Conservation (phyloP, 2,329 filamentous ascomycete species). For the Neopestalotiopsis sp. region DNA sequence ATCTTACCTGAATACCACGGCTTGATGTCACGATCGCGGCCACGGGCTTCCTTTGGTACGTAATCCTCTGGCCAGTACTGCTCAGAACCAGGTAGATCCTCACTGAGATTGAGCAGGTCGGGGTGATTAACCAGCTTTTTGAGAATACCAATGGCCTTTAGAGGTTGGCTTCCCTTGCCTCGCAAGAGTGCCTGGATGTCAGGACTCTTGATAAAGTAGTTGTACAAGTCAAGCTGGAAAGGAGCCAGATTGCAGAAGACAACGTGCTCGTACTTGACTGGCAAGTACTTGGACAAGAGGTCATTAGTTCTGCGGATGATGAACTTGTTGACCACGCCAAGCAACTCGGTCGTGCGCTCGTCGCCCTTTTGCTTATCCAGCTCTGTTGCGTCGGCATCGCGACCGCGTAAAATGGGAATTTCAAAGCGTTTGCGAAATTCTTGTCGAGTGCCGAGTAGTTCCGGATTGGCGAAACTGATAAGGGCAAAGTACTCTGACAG, state of each 20-base stretch:
- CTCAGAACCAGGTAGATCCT: conserved; percentile 88
- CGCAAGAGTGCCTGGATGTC: conserved; percentile 90
- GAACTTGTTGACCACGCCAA: conserved; percentile 92
- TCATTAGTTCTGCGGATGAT: conserved; percentile 98
- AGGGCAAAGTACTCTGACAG: conserved; percentile 97
- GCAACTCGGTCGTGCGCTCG: conserved; percentile 79
- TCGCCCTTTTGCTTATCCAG: conserved; percentile 83
- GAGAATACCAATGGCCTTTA: conserved; percentile 94
- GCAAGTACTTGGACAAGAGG: conserved; percentile 95
- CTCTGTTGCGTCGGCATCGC: conserved; percentile 88
- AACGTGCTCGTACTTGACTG: conserved; percentile 98
- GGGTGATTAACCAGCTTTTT: conserved; percentile 99
- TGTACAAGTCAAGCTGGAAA: conserved; percentile 93
- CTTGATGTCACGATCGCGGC: conserved; percentile 89
- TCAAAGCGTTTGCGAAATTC: conserved; percentile 97
- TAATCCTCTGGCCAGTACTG: conserved; percentile 83
- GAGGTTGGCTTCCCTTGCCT: conserved; percentile 92
- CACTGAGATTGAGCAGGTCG: conserved; percentile 82
- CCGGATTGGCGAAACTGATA: conserved; percentile 95
- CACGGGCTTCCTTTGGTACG: conserved; percentile 83
- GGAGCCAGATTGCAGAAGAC: conserved; percentile 95
- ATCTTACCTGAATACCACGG: conserved; percentile 98
- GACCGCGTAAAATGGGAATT: conserved; percentile 86
- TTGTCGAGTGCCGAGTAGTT: conserved; percentile 82
- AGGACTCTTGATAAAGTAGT: conserved; percentile 94